Conservation (phyloP, 1,284 basidiomycete genomes). For the Macrocystidia cucumis region DNA sequence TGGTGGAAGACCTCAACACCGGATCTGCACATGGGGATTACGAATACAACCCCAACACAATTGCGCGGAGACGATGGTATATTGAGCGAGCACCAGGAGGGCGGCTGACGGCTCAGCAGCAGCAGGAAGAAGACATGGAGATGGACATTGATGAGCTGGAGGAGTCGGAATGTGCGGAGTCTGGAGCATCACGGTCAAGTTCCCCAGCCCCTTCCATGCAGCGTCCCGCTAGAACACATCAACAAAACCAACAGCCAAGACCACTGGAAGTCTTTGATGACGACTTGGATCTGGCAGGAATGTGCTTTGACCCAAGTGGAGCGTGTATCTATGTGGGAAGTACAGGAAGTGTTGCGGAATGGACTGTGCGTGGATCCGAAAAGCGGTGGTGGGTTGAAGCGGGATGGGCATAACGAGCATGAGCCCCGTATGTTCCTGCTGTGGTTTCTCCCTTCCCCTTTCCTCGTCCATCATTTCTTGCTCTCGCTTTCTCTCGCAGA, state of each 20-base stretch:
- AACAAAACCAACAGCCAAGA: too few relatives aligned
- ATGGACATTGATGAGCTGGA: slow-evolving; percentile 21
- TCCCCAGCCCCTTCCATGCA: slow-evolving; percentile 13
- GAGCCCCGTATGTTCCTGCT: too few relatives aligned
- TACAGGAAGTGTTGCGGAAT: slow-evolving; percentile 55
- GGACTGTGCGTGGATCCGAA: slow-evolving; percentile 51
- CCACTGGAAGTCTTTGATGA: too few relatives aligned
- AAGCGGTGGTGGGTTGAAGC: slow-evolving; percentile 52
- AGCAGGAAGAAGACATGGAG: too few relatives aligned
- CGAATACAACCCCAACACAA: slow-evolving; percentile 19
- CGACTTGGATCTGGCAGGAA: slow-evolving; percentile 62
- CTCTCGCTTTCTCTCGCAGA: too few relatives aligned
- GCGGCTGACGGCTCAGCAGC: slow-evolving; percentile 7
- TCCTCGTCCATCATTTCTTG: too few relatives aligned
- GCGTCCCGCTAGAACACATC: too few relatives aligned
- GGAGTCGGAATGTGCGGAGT: slow-evolving; percentile 19
- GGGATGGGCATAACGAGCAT: slow-evolving; percentile 26
- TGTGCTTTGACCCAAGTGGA: slow-evolving; percentile 69
- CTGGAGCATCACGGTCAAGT: slow-evolving; percentile 18
- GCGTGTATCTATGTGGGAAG: slow-evolving; percentile 62
- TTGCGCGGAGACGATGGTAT: too few relatives aligned
- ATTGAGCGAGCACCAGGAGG: too few relatives aligned
- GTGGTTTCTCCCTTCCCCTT: too few relatives aligned
- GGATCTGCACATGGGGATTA: slow-evolving; percentile 22
- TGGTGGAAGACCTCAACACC: slow-evolving; percentile 20